Evolutionary conservation across 1,284 basidiomycete genomes (phyloP).

Genomic region (Apiotrichum veenhuisii): DNA sequence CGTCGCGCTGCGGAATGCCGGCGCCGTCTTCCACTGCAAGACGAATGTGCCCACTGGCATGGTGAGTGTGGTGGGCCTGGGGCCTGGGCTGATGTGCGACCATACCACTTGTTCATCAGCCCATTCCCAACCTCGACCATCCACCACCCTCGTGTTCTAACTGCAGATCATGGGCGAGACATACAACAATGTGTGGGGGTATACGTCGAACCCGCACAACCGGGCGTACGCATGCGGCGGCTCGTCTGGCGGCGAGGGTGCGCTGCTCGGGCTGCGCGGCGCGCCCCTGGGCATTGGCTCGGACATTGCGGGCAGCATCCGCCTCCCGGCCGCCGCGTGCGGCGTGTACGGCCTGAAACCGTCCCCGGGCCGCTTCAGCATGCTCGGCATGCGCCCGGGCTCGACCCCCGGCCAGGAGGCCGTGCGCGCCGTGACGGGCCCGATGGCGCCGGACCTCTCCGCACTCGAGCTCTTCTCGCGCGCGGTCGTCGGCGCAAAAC

Average conservation of each 20-base stretch:
- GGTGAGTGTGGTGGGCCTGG: no score
- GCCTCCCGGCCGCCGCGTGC: constrained; percentile 15
- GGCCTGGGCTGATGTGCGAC: no score
- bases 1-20: constrained; percentile 14
- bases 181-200: constrained; percentile 27
- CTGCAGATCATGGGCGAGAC: constrained; percentile 23
- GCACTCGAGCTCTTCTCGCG: constrained; percentile 62
- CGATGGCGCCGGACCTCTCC: constrained; percentile 57
- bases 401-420: constrained; percentile 56
- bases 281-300: constrained; percentile 60
- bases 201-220: constrained; percentile 45
- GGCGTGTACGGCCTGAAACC: constrained; percentile 20
- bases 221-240: constrained; percentile 55
- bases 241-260: constrained; percentile 63
- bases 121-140: no score
- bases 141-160: no score
- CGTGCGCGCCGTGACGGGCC: constrained; percentile 64
- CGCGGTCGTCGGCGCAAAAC: constrained; percentile 50
- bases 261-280: constrained; percentile 60
- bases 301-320: constrained; percentile 36
- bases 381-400: constrained; percentile 55
- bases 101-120: no score
- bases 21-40: constrained; percentile 19
- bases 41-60: constrained; percentile 10
- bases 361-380: constrained; percentile 14